Percentiles rank a stretch among this genome's conserved stretches.
Conservation (phyloP, 2,329 filamentous ascomycete genomes). For the Beauveria asiatica region DNA sequence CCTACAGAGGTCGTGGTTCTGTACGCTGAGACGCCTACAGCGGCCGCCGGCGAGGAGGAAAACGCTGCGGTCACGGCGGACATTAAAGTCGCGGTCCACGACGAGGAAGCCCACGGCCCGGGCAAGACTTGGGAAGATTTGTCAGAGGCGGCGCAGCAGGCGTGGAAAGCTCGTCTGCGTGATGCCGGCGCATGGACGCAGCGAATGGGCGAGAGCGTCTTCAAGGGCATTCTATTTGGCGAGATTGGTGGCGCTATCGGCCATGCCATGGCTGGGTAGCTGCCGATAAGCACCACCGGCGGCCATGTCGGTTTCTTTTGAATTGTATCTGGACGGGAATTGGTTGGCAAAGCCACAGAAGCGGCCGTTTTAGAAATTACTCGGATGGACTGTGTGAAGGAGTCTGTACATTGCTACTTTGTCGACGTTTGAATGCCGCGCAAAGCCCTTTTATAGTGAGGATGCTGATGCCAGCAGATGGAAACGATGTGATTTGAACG, state of each 20-base stretch:
- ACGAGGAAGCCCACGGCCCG: constrained; percentile 37
- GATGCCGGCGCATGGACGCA: constrained; percentile 73
- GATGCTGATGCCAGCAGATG: no score
- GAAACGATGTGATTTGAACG: no score
- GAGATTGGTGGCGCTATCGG: constrained; percentile 59
- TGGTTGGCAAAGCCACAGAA: no score
- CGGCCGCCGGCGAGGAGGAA: constrained; percentile 12
- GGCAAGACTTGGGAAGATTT: constrained; percentile 67
- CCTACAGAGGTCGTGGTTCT: constrained; percentile 33
- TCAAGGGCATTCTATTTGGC: constrained; percentile 70
- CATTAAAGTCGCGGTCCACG: constrained; percentile 36
- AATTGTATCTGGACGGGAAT: not conserved
- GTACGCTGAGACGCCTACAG: constrained; percentile 19
- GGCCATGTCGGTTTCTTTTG: not conserved
- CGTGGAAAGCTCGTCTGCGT: constrained; percentile 61
- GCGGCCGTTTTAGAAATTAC: not conserved
- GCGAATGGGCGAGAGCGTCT: constrained; percentile 65
- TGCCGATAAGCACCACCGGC: not conserved
- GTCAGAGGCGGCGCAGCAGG: constrained; percentile 47
- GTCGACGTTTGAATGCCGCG: no score
- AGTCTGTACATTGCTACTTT: not conserved
- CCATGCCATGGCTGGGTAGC: constrained; percentile 35
- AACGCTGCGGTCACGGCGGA: constrained; percentile 15
- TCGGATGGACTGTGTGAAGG: not conserved
- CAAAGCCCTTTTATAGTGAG: no score